Evolutionary conservation across 1,284 basidiomycete species (phyloP), one percentile per base, ranked within the genome.

Genomic region (Ganoderma sinense): DNA sequence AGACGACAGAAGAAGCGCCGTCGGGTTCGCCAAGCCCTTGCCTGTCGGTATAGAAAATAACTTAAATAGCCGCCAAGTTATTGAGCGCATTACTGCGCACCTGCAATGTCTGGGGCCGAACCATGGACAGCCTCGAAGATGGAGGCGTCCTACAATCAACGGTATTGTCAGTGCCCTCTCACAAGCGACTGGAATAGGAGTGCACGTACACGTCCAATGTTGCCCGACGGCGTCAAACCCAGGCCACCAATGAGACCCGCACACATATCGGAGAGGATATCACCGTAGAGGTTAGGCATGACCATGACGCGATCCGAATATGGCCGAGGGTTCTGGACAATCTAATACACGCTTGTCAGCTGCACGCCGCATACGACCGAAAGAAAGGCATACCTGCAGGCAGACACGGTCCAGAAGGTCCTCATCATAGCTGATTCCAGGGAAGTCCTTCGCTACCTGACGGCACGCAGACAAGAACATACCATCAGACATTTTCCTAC

Each of bases 71-170:
- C 16, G 23, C 39, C 59, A 10, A 26, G 39, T 40, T 16, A 23
- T 18, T 26, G 65, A 36, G 60, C 58, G 11, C 8, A 26, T 16
- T 36, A 36, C 55, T 53, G 79, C 85, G 70, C 78, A 86, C 92
- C 93, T 77, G 92, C 94, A 79, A 95, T 95, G 78, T 95, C 94
- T 20, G 94, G 94, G 20, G 97, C 96, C 55, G 96, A 97, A 73
- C 98, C 98, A 86, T 99, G 98, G 39, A 99, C 98, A 72, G 98
- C 97, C 86, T 99, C 98, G 78, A 99, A 99, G 84, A 99, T 99
- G 72, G 97, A 98, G 56, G 98, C 98, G 83, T 99, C 97, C 92
- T 96, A 76, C 61, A 66, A 60, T 66, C 75, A 66, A 65, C 78
- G 63, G 63, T 70, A 69, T 20, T 61, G 36, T 74, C 64, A 71